These are phyloP conservation scores for Bipolaris sorokiniana DNA, from an alignment of 2,329 filamentous ascomycete genomes.

Conservation along the genomic window DNA sequence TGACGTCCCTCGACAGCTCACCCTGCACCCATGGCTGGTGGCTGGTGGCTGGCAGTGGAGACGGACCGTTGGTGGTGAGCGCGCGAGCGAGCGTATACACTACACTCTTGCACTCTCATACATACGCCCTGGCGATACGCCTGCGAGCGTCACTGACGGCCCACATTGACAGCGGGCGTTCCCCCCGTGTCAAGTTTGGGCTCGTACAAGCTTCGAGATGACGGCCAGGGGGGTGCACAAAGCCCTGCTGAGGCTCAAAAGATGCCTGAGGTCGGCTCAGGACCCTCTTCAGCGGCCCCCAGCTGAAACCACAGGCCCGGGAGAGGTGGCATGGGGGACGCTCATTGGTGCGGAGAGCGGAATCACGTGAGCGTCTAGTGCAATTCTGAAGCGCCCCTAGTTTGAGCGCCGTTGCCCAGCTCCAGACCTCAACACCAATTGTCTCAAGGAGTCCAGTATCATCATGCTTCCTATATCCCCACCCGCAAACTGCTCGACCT, in stretches of 20 bases:
- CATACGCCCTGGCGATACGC: conserved; percentile 10
- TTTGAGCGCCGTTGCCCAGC: conserved; percentile 31
- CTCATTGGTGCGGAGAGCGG: conserved; percentile 22
- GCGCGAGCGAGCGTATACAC: too few relatives aligned
- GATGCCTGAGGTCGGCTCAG: conserved; percentile 18
- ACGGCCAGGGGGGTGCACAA: neutral
- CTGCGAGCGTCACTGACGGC: neutral
- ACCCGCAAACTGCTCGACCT: conserved; percentile 15
- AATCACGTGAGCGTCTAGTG: conserved; percentile 16
- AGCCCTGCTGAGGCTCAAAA: conserved; percentile 14
- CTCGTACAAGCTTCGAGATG: neutral
- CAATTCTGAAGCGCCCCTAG: conserved; percentile 35
- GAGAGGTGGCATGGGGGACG: conserved; percentile 13
- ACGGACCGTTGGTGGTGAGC: conserved; percentile 7
- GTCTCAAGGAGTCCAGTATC: conserved; percentile 44
- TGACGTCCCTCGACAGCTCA: conserved; percentile 14
- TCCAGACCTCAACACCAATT: conserved; percentile 46
- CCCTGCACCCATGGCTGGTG: conserved; percentile 3
- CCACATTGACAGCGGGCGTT: conserved; percentile 12
- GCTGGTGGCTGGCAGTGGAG: conserved; percentile 1
- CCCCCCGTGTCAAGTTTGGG: conserved; percentile 15
- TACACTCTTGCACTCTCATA: too few relatives aligned
- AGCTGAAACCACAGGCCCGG: conserved; percentile 28
- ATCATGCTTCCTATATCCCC: conserved; percentile 34
- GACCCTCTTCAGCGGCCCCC: conserved; percentile 2